These are phyloP conservation scores for Aspergillus homomorphus DNA, from an alignment of 495 filamentous ascomycete species.

Conservation along the genomic window DNA sequence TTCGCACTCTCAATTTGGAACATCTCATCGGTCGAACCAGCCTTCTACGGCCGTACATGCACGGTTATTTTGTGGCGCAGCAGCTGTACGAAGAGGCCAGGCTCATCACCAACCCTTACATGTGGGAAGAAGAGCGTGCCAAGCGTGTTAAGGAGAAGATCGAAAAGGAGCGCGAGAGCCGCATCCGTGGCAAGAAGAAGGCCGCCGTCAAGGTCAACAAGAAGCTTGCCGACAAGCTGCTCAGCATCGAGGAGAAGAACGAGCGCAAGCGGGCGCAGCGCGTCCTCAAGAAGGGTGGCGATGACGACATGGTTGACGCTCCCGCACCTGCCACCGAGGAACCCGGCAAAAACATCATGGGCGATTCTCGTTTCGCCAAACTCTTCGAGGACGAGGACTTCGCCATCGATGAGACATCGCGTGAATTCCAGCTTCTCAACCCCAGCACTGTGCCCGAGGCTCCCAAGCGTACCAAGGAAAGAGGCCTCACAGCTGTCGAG, in stretches of 20 bases:
- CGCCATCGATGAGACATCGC: slow-evolving; percentile 81
- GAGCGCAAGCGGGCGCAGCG: slow-evolving; percentile 61
- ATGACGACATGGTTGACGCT: slow-evolving; percentile 44
- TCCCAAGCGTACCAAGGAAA: slow-evolving; percentile 35
- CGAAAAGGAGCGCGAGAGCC: slow-evolving; percentile 85
- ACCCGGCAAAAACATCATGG: slow-evolving; percentile 58
- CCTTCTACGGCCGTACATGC: slow-evolving; percentile 91
- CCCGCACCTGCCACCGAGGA: slow-evolving; percentile 19
- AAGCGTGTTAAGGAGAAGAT: slow-evolving; percentile 89
- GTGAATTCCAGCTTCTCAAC: slow-evolving; percentile 84
- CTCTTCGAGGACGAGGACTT: slow-evolving; percentile 94
- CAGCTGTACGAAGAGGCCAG: slow-evolving; percentile 91
- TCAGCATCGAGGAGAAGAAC: slow-evolving; percentile 75
- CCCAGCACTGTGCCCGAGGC: slow-evolving; percentile 63
- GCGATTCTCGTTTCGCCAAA: slow-evolving; percentile 78
- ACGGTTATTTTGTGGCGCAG: slow-evolving; percentile 94
- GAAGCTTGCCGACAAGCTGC: slow-evolving; percentile 76
- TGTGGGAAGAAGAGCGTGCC: slow-evolving; percentile 83
- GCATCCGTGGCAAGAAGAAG: slow-evolving; percentile 91
- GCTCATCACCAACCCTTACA: slow-evolving; percentile 85
- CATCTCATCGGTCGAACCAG: slow-evolving; percentile 85
- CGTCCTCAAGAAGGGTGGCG: slow-evolving; percentile 55
- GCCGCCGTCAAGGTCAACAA: slow-evolving; percentile 87
- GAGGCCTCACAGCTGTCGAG: slow-evolving; percentile 66
- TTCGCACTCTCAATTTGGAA: slow-evolving; percentile 74